These are phyloP conservation scores for Aspergillus haitiensis DNA, from an alignment of 495 filamentous ascomycete species.

Conservation along the genomic window DNA sequence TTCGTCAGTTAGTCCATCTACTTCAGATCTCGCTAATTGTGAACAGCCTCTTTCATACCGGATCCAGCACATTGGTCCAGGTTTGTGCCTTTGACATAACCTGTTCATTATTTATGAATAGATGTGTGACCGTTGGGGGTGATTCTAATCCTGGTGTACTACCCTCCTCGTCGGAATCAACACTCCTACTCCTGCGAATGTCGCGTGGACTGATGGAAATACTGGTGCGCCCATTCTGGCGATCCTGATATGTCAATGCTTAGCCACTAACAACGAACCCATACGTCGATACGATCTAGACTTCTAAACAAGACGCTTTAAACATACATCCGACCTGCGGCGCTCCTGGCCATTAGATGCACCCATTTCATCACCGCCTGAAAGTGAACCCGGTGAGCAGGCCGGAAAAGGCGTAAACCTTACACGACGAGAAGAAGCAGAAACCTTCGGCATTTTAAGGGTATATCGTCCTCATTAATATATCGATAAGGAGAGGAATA, in stretches of 20 bases:
- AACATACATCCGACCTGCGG: slow-evolving; percentile 13
- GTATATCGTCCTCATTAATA: slow-evolving; percentile 1
- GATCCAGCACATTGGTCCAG: slow-evolving; percentile 31
- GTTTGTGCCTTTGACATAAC: slow-evolving; percentile 28
- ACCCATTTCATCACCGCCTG: slow-evolving; percentile 12
- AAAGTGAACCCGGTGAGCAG: slow-evolving; percentile 8
- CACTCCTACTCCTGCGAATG: not conserved
- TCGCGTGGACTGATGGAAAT: slow-evolving; percentile 2
- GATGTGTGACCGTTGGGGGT: slow-evolving; percentile 21
- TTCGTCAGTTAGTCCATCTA: not conserved
- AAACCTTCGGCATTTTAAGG: slow-evolving; percentile 14
- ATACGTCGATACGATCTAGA: not conserved
- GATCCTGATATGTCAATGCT: not conserved
- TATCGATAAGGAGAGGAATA: not conserved
- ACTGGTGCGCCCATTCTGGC: slow-evolving; percentile 1
- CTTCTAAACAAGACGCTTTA: not conserved
- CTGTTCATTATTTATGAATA: slow-evolving; percentile 29
- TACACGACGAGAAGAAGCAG: slow-evolving; percentile 8
- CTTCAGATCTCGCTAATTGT: not conserved
- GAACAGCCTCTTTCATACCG: slow-evolving; percentile 17
- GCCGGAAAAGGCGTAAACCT: slow-evolving; percentile 18
- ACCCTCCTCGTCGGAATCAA: slow-evolving; percentile 3
- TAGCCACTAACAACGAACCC: not conserved
- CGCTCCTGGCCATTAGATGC: not conserved
- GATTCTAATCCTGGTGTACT: not conserved